Evolutionary conservation across 2,329 filamentous ascomycete species (phyloP).

Genomic region (Aspergillus amoenus): DNA sequence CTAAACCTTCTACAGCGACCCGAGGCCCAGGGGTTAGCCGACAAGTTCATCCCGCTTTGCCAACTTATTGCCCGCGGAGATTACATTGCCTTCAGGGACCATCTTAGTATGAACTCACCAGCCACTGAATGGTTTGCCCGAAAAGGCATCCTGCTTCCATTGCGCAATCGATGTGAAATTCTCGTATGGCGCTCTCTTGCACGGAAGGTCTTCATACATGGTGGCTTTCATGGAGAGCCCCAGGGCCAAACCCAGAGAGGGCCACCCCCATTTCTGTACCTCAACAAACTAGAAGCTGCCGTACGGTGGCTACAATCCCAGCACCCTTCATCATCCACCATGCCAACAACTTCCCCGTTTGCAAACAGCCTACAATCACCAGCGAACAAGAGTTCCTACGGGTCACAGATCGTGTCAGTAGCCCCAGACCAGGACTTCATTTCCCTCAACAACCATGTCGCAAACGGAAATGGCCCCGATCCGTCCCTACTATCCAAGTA

Average conservation of each 20-base stretch:
- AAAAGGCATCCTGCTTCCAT: slow-evolving; percentile 71
- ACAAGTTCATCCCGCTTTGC: slow-evolving; percentile 72
- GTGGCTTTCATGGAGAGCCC: slow-evolving; percentile 65
- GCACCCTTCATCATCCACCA: slow-evolving; percentile 16
- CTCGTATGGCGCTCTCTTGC: slow-evolving; percentile 82
- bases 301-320: slow-evolving; percentile 62
- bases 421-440: slow-evolving; percentile 35
- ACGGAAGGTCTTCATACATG: slow-evolving; percentile 74
- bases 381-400: slow-evolving; percentile 11
- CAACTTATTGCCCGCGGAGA: slow-evolving; percentile 71
- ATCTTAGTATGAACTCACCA: slow-evolving; percentile 55
- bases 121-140: slow-evolving; percentile 72
- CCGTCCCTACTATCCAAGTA: slow-evolving; percentile 26
- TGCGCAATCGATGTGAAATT: slow-evolving; percentile 75
- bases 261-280: slow-evolving; percentile 70
- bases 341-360: slow-evolving; percentile 5
- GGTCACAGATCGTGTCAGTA: slow-evolving; percentile 32
- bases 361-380: not conserved
- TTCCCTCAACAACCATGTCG: slow-evolving; percentile 17
- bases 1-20: slow-evolving; percentile 64
- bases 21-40: slow-evolving; percentile 64
- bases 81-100: slow-evolving; percentile 68
- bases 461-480: slow-evolving; percentile 10
- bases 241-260: slow-evolving; percentile 44
- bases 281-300: slow-evolving; percentile 65